Evolutionary conservation across 345 rosid species (phyloP), one percentile per base, ranked within the genome.

Genomic region (Brassica incana): DNA sequence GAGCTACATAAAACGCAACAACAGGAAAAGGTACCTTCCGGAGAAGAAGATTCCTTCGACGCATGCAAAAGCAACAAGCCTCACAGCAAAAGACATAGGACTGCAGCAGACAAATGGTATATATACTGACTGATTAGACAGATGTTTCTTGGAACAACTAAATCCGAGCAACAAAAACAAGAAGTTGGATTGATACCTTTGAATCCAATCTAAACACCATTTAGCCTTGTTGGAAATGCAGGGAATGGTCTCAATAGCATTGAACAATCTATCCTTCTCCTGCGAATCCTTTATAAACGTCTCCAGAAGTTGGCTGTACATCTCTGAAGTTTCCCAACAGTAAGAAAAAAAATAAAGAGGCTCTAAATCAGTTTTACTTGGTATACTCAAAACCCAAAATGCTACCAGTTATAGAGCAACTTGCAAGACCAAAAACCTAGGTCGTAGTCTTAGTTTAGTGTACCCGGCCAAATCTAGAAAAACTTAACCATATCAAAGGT

Each of bases 281-380:
- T 80, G 79, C 0, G 95, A 80, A 81, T 94, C 97, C 81, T 91
- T 92, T 84, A 94, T 87, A 76, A 84, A 91, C 10, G 97, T 91
- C 89, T 94, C 98, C 83, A 94, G 84, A 63, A 94, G 97, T 83
- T 90, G 86, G 87, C 97, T 90, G 81, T 92, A 95, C 99, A 91
- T 95, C 83, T 95, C 97, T 92, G 80, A 73, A 32, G 27, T 66
- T 67, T 54, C 4, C 29, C 54, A 69, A 35, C 29, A 67, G 23
- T 2, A 9, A 78, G 9, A 45, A 56, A 61, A 71, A 32, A 65
- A 4, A 78, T 7, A 67, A 63, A 64, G 65, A 67, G 68, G 71
- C 16, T 10, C 59, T 20, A 16, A 69, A 58, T 84, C 74, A 79
- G 75, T 18, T 61, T 40, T 72, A 23, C 23, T 15, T 29, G 10